Evolutionary conservation across 805 yeast species (phyloP), one percentile per base, ranked within the genome.

Genomic region (Barnettozyma sucrosica): DNA sequence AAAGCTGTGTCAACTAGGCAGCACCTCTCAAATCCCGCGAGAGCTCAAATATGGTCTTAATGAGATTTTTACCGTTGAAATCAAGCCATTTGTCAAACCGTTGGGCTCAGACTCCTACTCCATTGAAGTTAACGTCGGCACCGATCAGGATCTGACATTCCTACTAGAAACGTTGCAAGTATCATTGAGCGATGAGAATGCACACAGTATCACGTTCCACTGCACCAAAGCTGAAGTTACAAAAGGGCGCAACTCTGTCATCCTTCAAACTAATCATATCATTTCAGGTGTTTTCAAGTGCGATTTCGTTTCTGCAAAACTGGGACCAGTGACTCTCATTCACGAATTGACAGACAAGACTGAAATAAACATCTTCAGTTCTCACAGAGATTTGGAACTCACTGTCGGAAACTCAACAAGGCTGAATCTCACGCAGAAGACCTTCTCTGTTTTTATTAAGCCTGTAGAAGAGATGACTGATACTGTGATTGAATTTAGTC

Each of bases 221-320:
- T 14, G 3, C 0, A 10, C 20, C 2, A 23, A 36, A 1, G 18
- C 30, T 5, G 32, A 24, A 0, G 23, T 59, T 1, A 19, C 23
- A 10, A 36, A 46, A 2, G 51, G 53, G 1, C n/a, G 14, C 1
- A 50, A 51, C 11, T n/a, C 24, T 0, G 36, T 56, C 2, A 20
- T 36, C 3, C 56, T 73, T 10, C 34, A 45, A 13, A 53, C 70
- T 1, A 52, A 53, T 10, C 44, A 57, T 4, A 67, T 74, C 42
- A 51, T 58, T 2, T 52, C 66, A 16, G 79, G 79, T 1, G 21
- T 51, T 1, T 69, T 75, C 50, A 57, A 51, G 6, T 55, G 67
- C 4, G 49, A 55, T 9, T 40, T 52, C 7, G 45, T 70, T n/a
- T 53, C 49, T 13, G 55, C 66, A 16, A 49, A 45, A 5, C 43